phyloP scores from a whole-genome alignment of 1,284 basidiomycete genomes.

The Apiotrichum sp. region DNA sequence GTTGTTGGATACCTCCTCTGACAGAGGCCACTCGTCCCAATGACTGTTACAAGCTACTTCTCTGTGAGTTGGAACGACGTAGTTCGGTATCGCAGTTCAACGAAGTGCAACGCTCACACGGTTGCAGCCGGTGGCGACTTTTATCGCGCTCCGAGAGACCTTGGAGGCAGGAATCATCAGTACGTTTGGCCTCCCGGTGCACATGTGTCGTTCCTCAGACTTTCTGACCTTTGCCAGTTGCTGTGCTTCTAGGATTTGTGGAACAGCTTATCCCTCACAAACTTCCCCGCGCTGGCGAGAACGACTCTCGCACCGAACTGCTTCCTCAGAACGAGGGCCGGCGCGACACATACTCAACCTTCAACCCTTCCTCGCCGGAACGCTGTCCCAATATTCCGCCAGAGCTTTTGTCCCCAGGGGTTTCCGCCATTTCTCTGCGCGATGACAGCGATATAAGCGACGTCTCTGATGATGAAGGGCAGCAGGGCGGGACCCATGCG shows the following conservation, averaged over 20 bases:
- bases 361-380: not conserved
- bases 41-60: slow-evolving; percentile 11
- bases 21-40: not conserved
- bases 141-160: slow-evolving; percentile 83
- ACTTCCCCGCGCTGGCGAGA: not conserved
- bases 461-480: not conserved
- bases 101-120: not conserved
- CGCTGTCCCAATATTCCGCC: slow-evolving; percentile 11
- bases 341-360: slow-evolving; percentile 9
- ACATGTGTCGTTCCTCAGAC: too few relatives aligned
- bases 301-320: slow-evolving; percentile 8
- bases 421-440: slow-evolving; percentile 5
- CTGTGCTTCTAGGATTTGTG: slow-evolving; percentile 75
- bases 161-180: slow-evolving; percentile 84
- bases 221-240: slow-evolving; percentile 38
- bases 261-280: slow-evolving; percentile 58
- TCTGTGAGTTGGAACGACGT: slow-evolving; percentile 4
- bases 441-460: slow-evolving; percentile 11
- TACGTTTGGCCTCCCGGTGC: slow-evolving; percentile 14
- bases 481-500: not conserved
- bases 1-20: too few relatives aligned
- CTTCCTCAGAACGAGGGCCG: not conserved
- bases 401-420: slow-evolving; percentile 11
- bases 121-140: slow-evolving; percentile 52
- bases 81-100: too few relatives aligned